Base-by-base conservation (phyloP, 2,329 filamentous ascomycete species). In the Cladosporium sphaerospermum region DNA sequence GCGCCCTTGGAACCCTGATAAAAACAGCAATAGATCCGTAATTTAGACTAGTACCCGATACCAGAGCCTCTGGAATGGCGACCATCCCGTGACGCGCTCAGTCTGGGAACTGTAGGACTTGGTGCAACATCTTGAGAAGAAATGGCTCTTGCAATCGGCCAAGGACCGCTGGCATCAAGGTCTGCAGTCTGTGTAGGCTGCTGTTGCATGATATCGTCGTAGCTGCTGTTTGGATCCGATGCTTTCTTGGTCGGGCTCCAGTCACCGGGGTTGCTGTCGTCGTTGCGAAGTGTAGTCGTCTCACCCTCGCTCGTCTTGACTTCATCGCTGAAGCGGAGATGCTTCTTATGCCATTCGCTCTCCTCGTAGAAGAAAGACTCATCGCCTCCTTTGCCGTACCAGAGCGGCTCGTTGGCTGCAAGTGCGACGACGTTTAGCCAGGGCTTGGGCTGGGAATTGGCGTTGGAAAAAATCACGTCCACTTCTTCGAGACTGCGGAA, bases 401-500 rank as follows among this genome's bases (percentile, higher is more conserved):
- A 75, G 56, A 78, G 73, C 7, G 79, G 79, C 59, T 79, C 70
- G 1, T 77, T 66, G 8, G 70, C 64, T 2, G 80, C 79, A 28
- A 78, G 69, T 49, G 70, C 67, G 19, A 80, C 76, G 3, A 78
- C 71, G 14, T 73, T 64, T 57, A 80, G 77, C 47, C 76, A 64
- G 18, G 69, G 75, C 23, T 66, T 70, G 1, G 76, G 77, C 56
- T 80, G 79, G 18, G 57, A 56, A 19, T 60, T 59, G 10, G 67
- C 64, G 28, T 59, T 51, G 64, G 74, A 74, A 73, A 86, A 85
- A 59, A 88, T 83, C 54, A 80, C 75, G 62, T 88, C 84, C 68
- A 88, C 82, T 65, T 88, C 84, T 67, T 88, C 84, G 32, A 87
- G 73, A 11, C 67, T 69, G 39, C 63, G 61, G 53, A 75, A 76